Evolutionary conservation across 495 filamentous ascomycete species (phyloP).

Genomic region (Lasiosphaeriaceae sp.): DNA sequence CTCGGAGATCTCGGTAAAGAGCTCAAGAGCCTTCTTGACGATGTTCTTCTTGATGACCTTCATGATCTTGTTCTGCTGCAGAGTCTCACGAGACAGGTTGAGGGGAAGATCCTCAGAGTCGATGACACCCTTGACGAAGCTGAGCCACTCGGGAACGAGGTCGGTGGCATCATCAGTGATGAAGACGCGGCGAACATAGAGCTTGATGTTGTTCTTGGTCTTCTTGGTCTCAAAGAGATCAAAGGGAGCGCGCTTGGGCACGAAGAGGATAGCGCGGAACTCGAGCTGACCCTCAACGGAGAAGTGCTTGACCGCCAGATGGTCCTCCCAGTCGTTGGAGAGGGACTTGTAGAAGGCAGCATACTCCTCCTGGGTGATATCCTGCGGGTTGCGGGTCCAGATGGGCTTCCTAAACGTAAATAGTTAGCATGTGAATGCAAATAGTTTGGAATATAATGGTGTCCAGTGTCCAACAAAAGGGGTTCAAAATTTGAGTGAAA

Average conservation of each 20-base stretch:
- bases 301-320: constrained; percentile 99
- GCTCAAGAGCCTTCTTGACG: constrained; percentile 99
- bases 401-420: constrained; percentile 68
- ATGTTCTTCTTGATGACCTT: constrained; percentile 99
- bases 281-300: constrained; percentile 99
- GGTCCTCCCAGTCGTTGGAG: constrained; percentile 99
- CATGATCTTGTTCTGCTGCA: constrained; percentile 99
- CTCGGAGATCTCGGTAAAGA: constrained; percentile 97
- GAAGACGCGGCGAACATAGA: constrained; percentile 99
- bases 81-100: constrained; percentile 98
- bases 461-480: too few relatives aligned
- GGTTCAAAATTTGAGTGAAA: too few relatives aligned
- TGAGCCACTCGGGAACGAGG: constrained; percentile 98
- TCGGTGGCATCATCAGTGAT: constrained; percentile 99
- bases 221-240: constrained; percentile 99
- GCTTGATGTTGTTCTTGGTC: constrained; percentile 99
- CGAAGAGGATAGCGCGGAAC: constrained; percentile 99
- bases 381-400: constrained; percentile 96
- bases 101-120: constrained; percentile 99
- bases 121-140: constrained; percentile 99
- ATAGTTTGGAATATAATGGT: not conserved
- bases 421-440: not conserved
- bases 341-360: constrained; percentile 99
- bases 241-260: constrained; percentile 98
- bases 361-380: constrained; percentile 96